Percentiles rank a stretch among this genome's conserved stretches.
phyloP scores from a whole-genome alignment of 139 green algal species.

The Dunaliella primolecta region DNA sequence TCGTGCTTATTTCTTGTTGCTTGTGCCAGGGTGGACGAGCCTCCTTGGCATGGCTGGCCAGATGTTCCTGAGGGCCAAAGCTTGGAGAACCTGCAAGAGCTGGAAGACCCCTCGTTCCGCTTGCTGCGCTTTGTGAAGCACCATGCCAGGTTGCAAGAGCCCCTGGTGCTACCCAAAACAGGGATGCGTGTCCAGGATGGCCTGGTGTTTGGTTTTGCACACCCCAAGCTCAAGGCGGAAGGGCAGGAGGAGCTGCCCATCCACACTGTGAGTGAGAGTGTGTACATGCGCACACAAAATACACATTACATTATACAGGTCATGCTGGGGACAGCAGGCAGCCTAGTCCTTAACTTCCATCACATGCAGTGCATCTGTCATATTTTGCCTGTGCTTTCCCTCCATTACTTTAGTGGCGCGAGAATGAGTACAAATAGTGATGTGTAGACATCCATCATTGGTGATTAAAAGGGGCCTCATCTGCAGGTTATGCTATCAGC shows the following conservation, averaged over 20 bases:
- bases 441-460: too few species aligned
- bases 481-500: too few species aligned
- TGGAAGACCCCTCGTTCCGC: not conserved
- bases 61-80: not conserved
- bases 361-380: too few species aligned
- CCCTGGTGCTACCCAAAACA: not conserved
- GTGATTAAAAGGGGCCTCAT: too few species aligned
- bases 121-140: not conserved
- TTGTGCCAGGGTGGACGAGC: not conserved
- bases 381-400: too few species aligned
- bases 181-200: not conserved
- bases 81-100: not conserved
- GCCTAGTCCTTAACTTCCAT: too few species aligned
- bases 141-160: not conserved
- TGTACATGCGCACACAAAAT: too few species aligned
- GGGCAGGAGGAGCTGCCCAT: not conserved
- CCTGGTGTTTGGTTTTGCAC: not conserved
- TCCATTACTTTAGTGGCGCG: too few species aligned
- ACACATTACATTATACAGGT: too few species aligned
- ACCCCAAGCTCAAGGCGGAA: not conserved
- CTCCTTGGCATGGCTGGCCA: not conserved
- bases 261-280: not conserved
- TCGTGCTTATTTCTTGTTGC: too few species aligned
- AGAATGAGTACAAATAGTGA: too few species aligned
- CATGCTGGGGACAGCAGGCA: too few species aligned